A percentile compares a stretch with the other conserved stretches of the same genome.
Conservation (phyloP, 2,329 filamentous ascomycete species). For the Penicillium sp. region DNA sequence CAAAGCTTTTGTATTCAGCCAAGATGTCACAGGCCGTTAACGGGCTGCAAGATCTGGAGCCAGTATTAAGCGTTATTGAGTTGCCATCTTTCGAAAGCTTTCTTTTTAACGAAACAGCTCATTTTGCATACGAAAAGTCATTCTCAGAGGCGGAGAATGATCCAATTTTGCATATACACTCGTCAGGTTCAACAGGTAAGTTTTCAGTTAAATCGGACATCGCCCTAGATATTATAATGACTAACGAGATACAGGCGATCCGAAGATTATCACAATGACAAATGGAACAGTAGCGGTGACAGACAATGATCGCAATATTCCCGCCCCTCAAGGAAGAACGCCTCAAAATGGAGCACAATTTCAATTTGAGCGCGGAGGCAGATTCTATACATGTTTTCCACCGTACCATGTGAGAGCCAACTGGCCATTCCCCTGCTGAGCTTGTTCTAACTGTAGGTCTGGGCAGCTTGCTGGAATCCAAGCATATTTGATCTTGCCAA, state of each 20-base stretch:
- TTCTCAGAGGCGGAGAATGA: constrained; percentile 22
- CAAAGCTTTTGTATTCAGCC: constrained; percentile 26
- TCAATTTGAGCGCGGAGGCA: constrained; percentile 9
- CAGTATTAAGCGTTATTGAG: constrained; percentile 11
- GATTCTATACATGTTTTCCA: not conserved
- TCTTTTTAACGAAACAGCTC: constrained; percentile 10
- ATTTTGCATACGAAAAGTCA: constrained; percentile 20
- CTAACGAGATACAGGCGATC: constrained; percentile 20
- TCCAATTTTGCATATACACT: constrained; percentile 28
- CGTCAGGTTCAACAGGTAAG: constrained; percentile 36
- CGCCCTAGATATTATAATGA: too few species aligned
- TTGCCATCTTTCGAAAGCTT: constrained; percentile 17
- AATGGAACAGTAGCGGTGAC: constrained; percentile 16
- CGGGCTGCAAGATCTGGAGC: constrained; percentile 25
- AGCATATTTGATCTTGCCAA: too few species aligned
- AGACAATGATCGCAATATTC: constrained; percentile 10
- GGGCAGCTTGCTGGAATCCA: too few species aligned
- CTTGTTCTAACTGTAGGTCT: too few species aligned
- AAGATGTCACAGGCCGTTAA: constrained; percentile 32
- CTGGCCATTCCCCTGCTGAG: too few species aligned
- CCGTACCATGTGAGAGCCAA: too few species aligned
- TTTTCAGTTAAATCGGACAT: too few species aligned
- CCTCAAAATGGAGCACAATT: not conserved
- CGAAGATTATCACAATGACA: constrained; percentile 28
- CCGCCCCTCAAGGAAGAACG: constrained; percentile 5